phyloP scores from a whole-genome alignment of 495 filamentous ascomycete genomes.

The Geopyxis carbonaria region DNA sequence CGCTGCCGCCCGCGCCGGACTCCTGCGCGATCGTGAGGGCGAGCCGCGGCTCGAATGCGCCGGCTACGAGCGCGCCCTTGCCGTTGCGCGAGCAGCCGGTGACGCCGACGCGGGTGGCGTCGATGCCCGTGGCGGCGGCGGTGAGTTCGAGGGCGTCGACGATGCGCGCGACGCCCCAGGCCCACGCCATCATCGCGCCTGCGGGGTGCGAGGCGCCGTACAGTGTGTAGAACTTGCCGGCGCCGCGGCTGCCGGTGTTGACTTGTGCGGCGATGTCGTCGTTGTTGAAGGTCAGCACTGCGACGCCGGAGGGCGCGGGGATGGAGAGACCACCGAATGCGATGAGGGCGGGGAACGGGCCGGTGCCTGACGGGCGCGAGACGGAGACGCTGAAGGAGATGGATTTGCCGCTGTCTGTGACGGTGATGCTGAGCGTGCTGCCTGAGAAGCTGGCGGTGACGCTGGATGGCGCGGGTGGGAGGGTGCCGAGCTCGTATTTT shows the following conservation, averaged over 20 bases:
- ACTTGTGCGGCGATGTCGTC: conserved; percentile 28
- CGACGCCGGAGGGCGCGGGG: conserved; percentile 28
- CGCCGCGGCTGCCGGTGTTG: conserved; percentile 21
- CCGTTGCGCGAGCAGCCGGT: conserved; percentile 37
- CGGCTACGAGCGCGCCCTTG: conserved; percentile 35
- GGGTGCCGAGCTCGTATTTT: too few relatives aligned
- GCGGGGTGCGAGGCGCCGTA: conserved; percentile 29
- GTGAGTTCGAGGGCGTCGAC: too few relatives aligned
- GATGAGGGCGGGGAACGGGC: conserved; percentile 32
- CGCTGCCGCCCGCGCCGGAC: conserved; percentile 32
- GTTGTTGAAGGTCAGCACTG: conserved; percentile 30
- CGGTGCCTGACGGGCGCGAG: conserved; percentile 20
- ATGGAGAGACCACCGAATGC: conserved; percentile 28
- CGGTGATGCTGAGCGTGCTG: too few relatives aligned
- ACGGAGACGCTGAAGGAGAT: conserved; percentile 32
- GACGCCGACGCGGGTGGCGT: too few relatives aligned
- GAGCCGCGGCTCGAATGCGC: conserved; percentile 32
- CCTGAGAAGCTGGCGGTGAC: too few relatives aligned
- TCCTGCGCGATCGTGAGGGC: conserved; percentile 34
- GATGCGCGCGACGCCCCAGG: conserved; percentile 34
- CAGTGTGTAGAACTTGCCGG: conserved; percentile 33
- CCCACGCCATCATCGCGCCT: conserved; percentile 32
- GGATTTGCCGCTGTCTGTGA: conserved; percentile 28
- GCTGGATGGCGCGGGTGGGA: too few relatives aligned
- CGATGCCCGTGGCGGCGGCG: too few relatives aligned